Evolutionary conservation across 495 filamentous ascomycete genomes (phyloP).

Genomic region (Thermochaetoides thermophila): DNA sequence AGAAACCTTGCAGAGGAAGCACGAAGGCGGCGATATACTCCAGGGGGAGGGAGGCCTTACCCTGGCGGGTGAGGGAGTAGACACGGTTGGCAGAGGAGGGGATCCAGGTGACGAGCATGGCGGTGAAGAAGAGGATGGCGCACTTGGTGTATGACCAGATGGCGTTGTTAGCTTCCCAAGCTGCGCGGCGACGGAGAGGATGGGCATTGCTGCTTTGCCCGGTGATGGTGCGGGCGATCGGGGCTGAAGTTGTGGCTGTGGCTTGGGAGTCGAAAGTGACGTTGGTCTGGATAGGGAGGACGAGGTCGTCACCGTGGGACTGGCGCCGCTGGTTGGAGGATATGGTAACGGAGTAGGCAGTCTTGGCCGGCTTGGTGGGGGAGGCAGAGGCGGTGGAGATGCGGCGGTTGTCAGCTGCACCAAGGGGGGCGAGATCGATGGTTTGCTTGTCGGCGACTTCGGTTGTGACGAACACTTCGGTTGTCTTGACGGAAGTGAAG

Average conservation of each 20-base stretch:
- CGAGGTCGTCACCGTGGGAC: slow-evolving; percentile 4
- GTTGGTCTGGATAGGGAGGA: slow-evolving; percentile 7
- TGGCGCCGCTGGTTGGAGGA: slow-evolving; percentile 21
- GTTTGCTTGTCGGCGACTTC: slow-evolving; percentile 18
- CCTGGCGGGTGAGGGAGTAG: slow-evolving; percentile 44
- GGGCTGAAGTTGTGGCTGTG: background rate
- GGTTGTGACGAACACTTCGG: slow-evolving; percentile 38
- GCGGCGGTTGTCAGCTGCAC: too few relatives aligned
- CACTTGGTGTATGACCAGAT: slow-evolving; percentile 74
- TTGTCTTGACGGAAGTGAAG: slow-evolving; percentile 42
- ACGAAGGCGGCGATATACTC: slow-evolving; percentile 63
- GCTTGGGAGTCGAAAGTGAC: background rate
- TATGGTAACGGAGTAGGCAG: slow-evolving; percentile 35
- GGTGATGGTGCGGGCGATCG: background rate
- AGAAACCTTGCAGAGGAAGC: slow-evolving; percentile 72
- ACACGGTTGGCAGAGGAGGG: slow-evolving; percentile 72
- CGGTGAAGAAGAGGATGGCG: slow-evolving; percentile 71
- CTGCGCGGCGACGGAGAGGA: slow-evolving; percentile 9
- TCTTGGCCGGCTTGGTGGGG: slow-evolving; percentile 14
- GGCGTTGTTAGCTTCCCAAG: slow-evolving; percentile 32
- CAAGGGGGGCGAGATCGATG: slow-evolving; percentile 3
- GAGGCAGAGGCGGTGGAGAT: too few relatives aligned
- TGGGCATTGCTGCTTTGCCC: too few relatives aligned
- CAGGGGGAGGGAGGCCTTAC: slow-evolving; percentile 41
- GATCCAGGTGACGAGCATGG: slow-evolving; percentile 71